Conservation (phyloP, 805 yeast species). For the Metschnikowia colocasiae region DNA sequence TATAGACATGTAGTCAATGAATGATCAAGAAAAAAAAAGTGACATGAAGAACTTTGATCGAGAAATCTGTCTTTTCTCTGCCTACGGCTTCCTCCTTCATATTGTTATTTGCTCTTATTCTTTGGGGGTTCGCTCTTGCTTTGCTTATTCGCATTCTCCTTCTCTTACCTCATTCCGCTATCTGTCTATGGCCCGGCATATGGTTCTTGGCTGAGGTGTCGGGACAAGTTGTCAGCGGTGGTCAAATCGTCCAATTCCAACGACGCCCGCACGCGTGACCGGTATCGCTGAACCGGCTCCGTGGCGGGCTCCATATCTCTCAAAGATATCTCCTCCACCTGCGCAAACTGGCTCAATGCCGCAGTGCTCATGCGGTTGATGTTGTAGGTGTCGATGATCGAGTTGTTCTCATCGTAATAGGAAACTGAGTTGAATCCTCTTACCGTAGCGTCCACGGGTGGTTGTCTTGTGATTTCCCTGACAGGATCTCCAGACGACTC, state of each 20-base stretch:
- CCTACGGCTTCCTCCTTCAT: no score
- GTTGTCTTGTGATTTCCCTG: conserved; percentile 3
- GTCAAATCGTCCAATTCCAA: conserved; percentile 36
- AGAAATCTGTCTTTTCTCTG: no score
- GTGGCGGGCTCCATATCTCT: conserved; percentile 25
- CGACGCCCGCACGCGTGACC: conserved; percentile 29
- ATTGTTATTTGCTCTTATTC: no score
- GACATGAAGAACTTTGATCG: no score
- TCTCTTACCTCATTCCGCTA: background rate
- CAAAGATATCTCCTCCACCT: conserved; percentile 53
- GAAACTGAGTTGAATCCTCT: conserved; percentile 28
- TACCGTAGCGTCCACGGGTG: background rate
- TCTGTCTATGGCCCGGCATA: background rate
- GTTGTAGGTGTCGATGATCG: conserved; percentile 33
- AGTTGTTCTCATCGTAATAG: conserved; percentile 33
- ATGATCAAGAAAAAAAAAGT: no score
- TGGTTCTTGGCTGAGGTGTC: background rate
- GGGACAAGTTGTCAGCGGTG: conserved; percentile 28
- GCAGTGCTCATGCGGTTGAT: conserved; percentile 26
- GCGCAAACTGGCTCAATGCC: conserved; percentile 31
- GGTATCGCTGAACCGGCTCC: conserved; percentile 16
- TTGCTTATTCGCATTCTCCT: no score
- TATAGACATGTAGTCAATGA: no score
- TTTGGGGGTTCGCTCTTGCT: no score
- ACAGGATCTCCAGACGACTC: background rate